These are phyloP conservation scores for Cutaneotrichosporon cyanovorans DNA, from an alignment of 1,284 basidiomycete species.

Conservation along the genomic window DNA sequence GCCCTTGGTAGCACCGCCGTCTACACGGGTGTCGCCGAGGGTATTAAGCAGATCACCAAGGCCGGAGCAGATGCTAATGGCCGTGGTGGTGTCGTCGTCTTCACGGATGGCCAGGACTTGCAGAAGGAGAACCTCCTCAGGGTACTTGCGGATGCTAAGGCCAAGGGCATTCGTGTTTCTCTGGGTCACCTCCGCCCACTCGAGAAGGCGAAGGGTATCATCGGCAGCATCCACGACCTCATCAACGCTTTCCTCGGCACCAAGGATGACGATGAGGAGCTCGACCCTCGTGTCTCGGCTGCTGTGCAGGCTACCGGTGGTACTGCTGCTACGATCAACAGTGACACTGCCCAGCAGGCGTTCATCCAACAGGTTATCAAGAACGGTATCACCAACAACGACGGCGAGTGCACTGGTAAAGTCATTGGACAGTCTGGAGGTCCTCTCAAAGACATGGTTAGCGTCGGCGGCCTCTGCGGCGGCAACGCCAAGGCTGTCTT, in stretches of 20 bases:
- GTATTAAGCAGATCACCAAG: neutral
- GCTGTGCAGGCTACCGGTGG: conserved; percentile 6
- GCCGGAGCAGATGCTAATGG: no score
- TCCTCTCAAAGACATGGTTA: conserved; percentile 2
- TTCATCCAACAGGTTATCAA: conserved; percentile 7
- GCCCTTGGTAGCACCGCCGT: conserved; percentile 1
- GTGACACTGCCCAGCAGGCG: neutral
- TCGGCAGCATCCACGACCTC: neutral
- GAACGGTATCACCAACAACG: conserved; percentile 13
- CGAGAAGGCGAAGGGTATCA: neutral
- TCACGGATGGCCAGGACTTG: conserved; percentile 2
- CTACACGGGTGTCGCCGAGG: neutral
- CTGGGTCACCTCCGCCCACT: neutral
- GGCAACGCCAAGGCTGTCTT: conserved; percentile 4
- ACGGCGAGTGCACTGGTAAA: conserved; percentile 6
- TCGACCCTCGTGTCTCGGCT: conserved; percentile 3
- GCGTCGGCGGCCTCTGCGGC: conserved; percentile 10
- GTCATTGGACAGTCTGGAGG: neutral
- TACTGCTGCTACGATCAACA: conserved; percentile 2
- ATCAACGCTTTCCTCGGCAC: neutral
- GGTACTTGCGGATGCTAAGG: neutral
- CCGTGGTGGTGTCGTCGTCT: conserved; percentile 2
- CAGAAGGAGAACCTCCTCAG: neutral
- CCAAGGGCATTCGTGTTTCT: neutral
- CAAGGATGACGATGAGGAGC: neutral